These are phyloP conservation scores for Helichrysum umbraculigerum DNA, from an alignment of 129 eudicot genomes.

Conservation along the genomic window DNA sequence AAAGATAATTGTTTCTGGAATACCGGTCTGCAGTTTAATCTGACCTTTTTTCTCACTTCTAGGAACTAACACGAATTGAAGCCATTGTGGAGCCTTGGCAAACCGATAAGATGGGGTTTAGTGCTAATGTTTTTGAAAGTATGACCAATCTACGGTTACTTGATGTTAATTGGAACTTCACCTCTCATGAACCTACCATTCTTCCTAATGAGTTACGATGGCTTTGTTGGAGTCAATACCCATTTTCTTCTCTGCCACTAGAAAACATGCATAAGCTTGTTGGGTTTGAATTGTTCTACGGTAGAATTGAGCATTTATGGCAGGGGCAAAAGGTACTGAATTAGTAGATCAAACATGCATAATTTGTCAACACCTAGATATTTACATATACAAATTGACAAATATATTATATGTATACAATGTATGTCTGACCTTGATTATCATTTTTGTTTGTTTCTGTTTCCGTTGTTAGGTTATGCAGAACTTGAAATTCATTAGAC, in stretches of 20 bases:
- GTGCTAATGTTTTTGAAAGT: neutral
- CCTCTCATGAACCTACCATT: neutral
- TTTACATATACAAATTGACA: neutral
- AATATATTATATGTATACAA: neutral
- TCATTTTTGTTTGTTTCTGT: neutral
- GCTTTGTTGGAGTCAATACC: conserved; percentile 13
- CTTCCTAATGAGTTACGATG: conserved; percentile 9
- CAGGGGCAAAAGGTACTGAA: neutral
- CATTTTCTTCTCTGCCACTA: neutral
- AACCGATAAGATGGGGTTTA: neutral
- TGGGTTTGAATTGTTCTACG: neutral
- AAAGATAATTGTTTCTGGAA: neutral
- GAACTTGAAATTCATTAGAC: neutral
- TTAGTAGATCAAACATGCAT: neutral
- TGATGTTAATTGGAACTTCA: neutral
- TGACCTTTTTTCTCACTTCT: neutral
- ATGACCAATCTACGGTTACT: neutral
- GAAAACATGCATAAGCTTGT: conserved; percentile 4
- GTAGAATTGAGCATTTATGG: neutral
- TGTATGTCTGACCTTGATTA: neutral
- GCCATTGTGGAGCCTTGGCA: neutral
- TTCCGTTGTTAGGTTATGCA: neutral
- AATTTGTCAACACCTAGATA: neutral
- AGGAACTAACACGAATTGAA: neutral
- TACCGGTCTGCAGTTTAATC: neutral